A percentile compares a stretch with the other conserved stretches of the same genome.
Conservation (phyloP, 139 green algal species). For the Asterochloris erici region DNA sequence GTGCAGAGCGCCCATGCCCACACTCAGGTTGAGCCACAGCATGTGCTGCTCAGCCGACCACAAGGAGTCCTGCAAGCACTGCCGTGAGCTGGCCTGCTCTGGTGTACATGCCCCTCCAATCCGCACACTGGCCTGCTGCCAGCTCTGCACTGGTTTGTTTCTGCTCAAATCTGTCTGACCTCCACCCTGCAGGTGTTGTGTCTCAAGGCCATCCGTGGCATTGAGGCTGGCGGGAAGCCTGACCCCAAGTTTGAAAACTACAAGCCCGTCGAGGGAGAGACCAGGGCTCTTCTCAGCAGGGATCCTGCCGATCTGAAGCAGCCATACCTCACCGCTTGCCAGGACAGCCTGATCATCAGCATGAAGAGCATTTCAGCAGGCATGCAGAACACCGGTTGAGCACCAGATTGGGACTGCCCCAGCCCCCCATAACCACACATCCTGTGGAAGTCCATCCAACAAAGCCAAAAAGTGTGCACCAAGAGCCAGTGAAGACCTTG, state of each 20-base stretch:
- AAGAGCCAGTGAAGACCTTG: too few species aligned
- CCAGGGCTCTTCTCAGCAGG: conserved; percentile 30
- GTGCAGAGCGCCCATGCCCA: too few species aligned
- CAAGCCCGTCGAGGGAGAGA: conserved; percentile 20
- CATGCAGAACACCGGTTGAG: conserved; percentile 98
- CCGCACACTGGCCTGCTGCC: too few species aligned
- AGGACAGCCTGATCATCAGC: conserved; percentile 47
- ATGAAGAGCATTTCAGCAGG: conserved; percentile 85
- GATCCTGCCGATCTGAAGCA: conserved; percentile 20
- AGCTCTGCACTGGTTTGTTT: too few species aligned
- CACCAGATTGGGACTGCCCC: too few species aligned
- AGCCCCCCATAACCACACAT: not conserved
- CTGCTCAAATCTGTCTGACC: too few species aligned
- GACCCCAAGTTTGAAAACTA: conserved; percentile 23
- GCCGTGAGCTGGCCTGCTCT: too few species aligned
- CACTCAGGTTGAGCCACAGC: too few species aligned
- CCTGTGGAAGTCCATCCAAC: not conserved
- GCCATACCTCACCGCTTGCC: conserved; percentile 36
- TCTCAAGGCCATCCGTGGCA: conserved; percentile 38
- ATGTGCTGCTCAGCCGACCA: too few species aligned
- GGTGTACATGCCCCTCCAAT: too few species aligned
- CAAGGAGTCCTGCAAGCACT: too few species aligned
- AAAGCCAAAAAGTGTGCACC: too few species aligned
- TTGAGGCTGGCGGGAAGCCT: conserved; percentile 30
- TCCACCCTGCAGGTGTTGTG: conserved; percentile 37